phyloP scores from a whole-genome alignment of 2,329 filamentous ascomycete genomes.

The Alternaria metachromatica region DNA sequence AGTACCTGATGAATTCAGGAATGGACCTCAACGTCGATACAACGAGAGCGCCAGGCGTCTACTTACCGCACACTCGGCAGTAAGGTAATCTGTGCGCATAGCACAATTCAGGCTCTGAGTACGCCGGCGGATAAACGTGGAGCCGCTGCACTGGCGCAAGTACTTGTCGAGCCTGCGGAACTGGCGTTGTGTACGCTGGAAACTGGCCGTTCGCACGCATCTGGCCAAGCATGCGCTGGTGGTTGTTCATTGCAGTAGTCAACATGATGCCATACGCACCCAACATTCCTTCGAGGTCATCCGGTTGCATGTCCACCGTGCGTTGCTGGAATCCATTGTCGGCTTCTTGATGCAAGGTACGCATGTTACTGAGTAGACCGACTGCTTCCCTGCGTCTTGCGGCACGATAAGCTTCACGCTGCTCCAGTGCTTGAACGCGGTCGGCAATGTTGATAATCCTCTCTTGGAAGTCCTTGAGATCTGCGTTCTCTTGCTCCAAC shows the following conservation, averaged over 20 bases:
- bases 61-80: conserved; percentile 20
- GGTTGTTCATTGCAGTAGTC: conserved; percentile 21
- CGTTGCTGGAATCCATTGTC: conserved; percentile 25
- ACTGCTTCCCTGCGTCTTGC: conserved; percentile 26
- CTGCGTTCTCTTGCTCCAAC: conserved; percentile 19
- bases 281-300: conserved; percentile 31
- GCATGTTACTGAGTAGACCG: conserved; percentile 20
- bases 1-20: background rate
- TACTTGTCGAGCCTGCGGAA: background rate
- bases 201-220: conserved; percentile 1
- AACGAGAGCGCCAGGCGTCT: background rate
- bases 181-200: background rate
- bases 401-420: conserved; percentile 6
- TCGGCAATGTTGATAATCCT: background rate
- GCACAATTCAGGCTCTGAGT: conserved; percentile 16
- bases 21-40: background rate
- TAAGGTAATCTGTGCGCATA: conserved; percentile 18
- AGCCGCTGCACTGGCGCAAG: background rate
- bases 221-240: conserved; percentile 19
- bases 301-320: conserved; percentile 19
- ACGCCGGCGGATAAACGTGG: conserved; percentile 14
- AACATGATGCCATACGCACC: conserved; percentile 14
- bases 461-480: conserved; percentile 4
- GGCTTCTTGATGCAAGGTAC: conserved; percentile 26
- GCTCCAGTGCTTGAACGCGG: conserved; percentile 21